Evolutionary conservation across 192 early-diverging fungal genomes (phyloP).

Genomic region (Entomortierella parvispora): DNA sequence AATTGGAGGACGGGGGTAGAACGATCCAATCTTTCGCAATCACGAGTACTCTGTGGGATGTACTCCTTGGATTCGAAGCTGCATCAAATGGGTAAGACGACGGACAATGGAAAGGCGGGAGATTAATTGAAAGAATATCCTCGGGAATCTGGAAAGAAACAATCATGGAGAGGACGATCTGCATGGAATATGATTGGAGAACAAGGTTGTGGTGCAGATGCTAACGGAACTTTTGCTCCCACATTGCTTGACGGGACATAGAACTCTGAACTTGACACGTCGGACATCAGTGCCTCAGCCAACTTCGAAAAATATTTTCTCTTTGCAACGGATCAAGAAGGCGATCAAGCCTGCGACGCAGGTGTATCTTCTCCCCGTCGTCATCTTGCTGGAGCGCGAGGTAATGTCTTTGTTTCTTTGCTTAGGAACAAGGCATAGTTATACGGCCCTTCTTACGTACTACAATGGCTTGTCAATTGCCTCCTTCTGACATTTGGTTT

Average conservation of each 20-base stretch:
- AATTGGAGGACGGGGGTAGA: constrained; percentile 75
- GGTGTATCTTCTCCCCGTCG: constrained; percentile 70
- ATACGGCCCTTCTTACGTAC: too few species aligned
- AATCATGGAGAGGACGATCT: not conserved
- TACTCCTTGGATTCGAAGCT: constrained; percentile 68
- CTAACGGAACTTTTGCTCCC: too few species aligned
- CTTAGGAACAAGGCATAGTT: not conserved
- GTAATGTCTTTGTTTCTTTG: constrained; percentile 28
- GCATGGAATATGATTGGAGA: not conserved
- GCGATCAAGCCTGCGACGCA: constrained; percentile 36
- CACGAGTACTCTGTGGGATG: constrained; percentile 74
- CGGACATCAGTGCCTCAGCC: constrained; percentile 48
- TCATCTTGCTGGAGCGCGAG: constrained; percentile 73
- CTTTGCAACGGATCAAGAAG: constrained; percentile 42
- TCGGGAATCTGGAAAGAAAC: not conserved
- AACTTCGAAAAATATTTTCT: constrained; percentile 44
- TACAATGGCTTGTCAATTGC: not conserved
- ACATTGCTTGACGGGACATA: constrained; percentile 19
- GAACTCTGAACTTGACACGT: constrained; percentile 64
- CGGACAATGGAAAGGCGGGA: not conserved
- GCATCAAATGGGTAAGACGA: constrained; percentile 53
- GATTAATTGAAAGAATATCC: too few species aligned
- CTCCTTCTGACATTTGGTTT: not conserved
- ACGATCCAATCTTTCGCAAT: constrained; percentile 69
- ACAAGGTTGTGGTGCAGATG: too few species aligned